These are phyloP conservation scores for Acacia melanoxylon DNA, from an alignment of 306 rosid genomes.

Conservation along the genomic window DNA sequence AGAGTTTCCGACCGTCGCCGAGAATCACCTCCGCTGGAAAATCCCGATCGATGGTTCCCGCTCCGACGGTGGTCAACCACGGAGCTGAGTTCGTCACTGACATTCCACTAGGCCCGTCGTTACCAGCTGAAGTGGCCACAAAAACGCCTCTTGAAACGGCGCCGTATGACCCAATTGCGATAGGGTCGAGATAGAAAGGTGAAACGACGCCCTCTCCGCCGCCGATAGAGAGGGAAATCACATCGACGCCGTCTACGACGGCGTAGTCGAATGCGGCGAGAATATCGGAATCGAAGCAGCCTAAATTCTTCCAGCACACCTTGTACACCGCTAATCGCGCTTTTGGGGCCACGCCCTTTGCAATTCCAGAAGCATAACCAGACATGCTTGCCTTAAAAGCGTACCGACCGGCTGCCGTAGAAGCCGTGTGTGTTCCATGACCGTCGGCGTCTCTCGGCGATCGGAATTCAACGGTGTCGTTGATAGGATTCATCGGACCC, in stretches of 20 bases:
- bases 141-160: constrained; percentile 75
- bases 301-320: constrained; percentile 86
- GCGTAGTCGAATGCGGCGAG: constrained; percentile 79
- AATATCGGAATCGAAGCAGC: constrained; percentile 89
- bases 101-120: constrained; percentile 82
- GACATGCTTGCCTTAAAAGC: constrained; percentile 71
- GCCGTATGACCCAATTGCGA: constrained; percentile 86
- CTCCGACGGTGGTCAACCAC: constrained; percentile 88
- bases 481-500: constrained; percentile 56
- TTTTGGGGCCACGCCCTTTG: constrained; percentile 89
- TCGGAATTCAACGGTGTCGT: constrained; percentile 72
- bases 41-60: constrained; percentile 84
- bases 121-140: constrained; percentile 80
- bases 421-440: constrained; percentile 92
- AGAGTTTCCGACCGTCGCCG: constrained; percentile 62
- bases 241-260: constrained; percentile 79
- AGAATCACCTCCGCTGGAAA: constrained; percentile 68
- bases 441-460: constrained; percentile 96
- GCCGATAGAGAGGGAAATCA: constrained; percentile 81
- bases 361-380: constrained; percentile 83
- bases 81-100: constrained; percentile 83
- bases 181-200: constrained; percentile 85
- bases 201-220: constrained; percentile 78
- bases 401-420: constrained; percentile 82
- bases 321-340: constrained; percentile 80